Base-by-base conservation (phyloP, 352 stramenopile species). In the Pythium volutum region DNA sequence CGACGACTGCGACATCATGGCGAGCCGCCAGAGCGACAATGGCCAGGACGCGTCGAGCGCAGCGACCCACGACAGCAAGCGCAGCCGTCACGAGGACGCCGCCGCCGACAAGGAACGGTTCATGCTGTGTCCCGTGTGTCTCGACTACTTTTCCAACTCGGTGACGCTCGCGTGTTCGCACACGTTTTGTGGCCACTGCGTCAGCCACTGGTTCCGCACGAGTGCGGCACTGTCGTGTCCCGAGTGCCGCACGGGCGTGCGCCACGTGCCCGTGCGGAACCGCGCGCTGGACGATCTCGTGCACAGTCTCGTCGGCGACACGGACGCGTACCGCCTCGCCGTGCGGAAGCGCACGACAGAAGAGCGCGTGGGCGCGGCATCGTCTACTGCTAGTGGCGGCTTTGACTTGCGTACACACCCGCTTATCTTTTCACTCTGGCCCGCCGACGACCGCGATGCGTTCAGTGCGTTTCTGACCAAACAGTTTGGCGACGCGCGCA, bases 281-380 rank as follows among this genome's bases (percentile, higher is more conserved):
- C 81, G 86, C 16, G 82, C 86, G 12, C 70, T 95, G 6, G 86
- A 95, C 63, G 81, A 91, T n/a, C 70, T 95, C 9, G 79, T 92
- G 26, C 63, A 79, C 39, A 71, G 77, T 9, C 55, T 95, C 31
- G 80, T 88, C 22, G 86, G 84, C n/a, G 64, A 88, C 2, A 79
- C 75, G 12, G 78, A 89, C 12, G 64, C 72, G 0, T 93, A 81
- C 63, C 77, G 83, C 47, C 61, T 72, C 15, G 51, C 67, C 15
- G 67, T 65, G n/a, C 71, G 50, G n/a, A 64, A 55, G 38, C 39
- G 33, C 38, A 50, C 46, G 15, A 66, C 46, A 1, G 54, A 48
- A 39, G 31, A 49, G 27, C 20, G 62, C 61, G 20, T 43, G 29
- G 59, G 50, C 45, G 52, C 46, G 14, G 51, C 54, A 54, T 63